Evolutionary conservation across 805 yeast species (phyloP), one percentile per base, ranked within the genome.

Genomic region (Yarrowia porcina): DNA sequence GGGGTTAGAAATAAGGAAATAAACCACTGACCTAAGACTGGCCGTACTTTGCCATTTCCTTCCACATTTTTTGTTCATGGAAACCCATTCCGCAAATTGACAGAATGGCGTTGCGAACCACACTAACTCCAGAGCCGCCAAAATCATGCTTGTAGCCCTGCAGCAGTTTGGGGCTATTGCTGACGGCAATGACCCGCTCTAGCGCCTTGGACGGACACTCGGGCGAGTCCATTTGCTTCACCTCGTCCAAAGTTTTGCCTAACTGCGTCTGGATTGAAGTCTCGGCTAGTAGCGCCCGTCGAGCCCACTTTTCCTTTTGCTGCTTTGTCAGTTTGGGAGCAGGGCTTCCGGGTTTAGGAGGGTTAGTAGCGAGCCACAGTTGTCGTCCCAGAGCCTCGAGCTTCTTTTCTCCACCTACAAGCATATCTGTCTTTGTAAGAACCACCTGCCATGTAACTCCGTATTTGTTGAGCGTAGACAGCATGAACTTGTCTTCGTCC

Each of bases 391-490:
- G n/a, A 2, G 49, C 28, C 18, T 56, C 61, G 10, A 56, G 28
- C n/a, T 56, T 56, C 38, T 39, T 39, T 27, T 56, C 61, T 11
- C 61, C 61, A 5, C 61, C 64, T 72, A 70, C 5, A n/a, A 87
- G 69, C 65, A 79, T 79, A 71, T 91, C 97, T 50, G 86, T 81
- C 69, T 90, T 90, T 25, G 96, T 90, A 72, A 90, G 82, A 0
- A 90, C 82, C 6, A 90, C 74, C 65, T 89, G 93, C 73, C 86
- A 89, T 0, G 88, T 84, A 4, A 85, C 77, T 0, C 93, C 96
- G 54, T 75, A 69, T 1, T 75, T 74, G 0, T 74, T 75, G 50
- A 90, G 73, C 54, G 79, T 76, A 4, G 80, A 79, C 2, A 88
- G 72, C 8, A 89, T 78, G 21, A 70, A 70, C 15, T 73, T 70